Evolutionary conservation across 2,329 filamentous ascomycete genomes (phyloP).

Genomic region (Fusarium sp.): DNA sequence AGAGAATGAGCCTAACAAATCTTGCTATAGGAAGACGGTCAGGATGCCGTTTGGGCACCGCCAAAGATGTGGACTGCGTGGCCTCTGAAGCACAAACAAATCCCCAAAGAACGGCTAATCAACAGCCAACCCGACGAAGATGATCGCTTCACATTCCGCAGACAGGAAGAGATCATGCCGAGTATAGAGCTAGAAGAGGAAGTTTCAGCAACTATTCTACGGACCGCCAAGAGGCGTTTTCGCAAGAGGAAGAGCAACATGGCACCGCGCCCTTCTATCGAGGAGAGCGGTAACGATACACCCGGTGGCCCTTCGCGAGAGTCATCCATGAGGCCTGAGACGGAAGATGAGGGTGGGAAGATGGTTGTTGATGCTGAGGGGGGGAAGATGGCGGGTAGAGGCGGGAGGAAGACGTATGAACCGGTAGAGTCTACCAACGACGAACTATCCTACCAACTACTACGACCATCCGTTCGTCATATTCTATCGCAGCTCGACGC

Average conservation of each 20-base stretch:
- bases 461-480: slow-evolving; percentile 74
- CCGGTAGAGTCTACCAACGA: slow-evolving; percentile 74
- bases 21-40: slow-evolving; percentile 43
- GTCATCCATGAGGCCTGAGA: slow-evolving; percentile 28
- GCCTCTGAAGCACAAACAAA: slow-evolving; percentile 70
- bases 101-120: slow-evolving; percentile 66
- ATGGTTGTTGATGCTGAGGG: slow-evolving; percentile 14
- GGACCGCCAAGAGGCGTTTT: slow-evolving; percentile 72
- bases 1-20: background rate
- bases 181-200: slow-evolving; percentile 73
- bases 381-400: background rate
- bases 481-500: slow-evolving; percentile 73
- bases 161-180: slow-evolving; percentile 54
- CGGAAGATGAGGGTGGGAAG: slow-evolving; percentile 32
- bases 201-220: slow-evolving; percentile 70
- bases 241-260: slow-evolving; percentile 37
- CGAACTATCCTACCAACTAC: slow-evolving; percentile 66
- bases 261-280: slow-evolving; percentile 35
- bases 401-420: slow-evolving; percentile 44
- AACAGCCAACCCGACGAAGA: slow-evolving; percentile 56
- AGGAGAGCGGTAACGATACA: slow-evolving; percentile 26
- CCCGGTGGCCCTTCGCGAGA: slow-evolving; percentile 24
- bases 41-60: slow-evolving; percentile 56
- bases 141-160: slow-evolving; percentile 61
- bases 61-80: slow-evolving; percentile 80